A percentile compares a stretch with the other conserved stretches of the same genome.
Evolutionary conservation across 129 eudicot genomes (phyloP).

Genomic region (Smallanthus sonchifolius): DNA sequence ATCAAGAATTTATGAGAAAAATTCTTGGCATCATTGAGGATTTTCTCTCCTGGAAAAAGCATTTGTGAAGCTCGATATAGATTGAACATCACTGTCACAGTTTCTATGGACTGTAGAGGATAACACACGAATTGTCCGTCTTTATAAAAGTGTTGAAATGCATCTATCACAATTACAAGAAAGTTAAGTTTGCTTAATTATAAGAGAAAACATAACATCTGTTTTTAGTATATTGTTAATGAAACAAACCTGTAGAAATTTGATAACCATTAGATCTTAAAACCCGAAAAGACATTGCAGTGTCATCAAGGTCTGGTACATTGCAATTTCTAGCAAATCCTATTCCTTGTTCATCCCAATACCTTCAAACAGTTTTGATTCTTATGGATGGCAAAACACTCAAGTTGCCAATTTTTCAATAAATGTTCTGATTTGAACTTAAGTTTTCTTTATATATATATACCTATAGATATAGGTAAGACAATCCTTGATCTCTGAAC

Average conservation of each 20-base stretch:
- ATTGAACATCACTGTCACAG: slow-evolving; percentile 3
- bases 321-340: slow-evolving; percentile 4
- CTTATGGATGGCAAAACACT: too few species aligned
- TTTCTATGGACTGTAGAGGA: neutral
- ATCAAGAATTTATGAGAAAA: neutral
- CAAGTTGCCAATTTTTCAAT: too few species aligned
- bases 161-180: neutral
- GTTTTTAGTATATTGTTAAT: neutral
- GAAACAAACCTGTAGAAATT: slow-evolving; percentile 8
- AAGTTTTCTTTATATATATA: neutral
- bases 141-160: neutral
- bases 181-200: neutral
- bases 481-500: slow-evolving; percentile 3
- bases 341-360: slow-evolving; percentile 7
- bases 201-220: neutral
- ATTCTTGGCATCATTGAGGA: neutral
- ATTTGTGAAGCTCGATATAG: slow-evolving; percentile 14
- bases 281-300: slow-evolving; percentile 10
- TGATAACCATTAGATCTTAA: slow-evolving; percentile 12
- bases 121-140: neutral
- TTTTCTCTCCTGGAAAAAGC: slow-evolving; percentile 7
- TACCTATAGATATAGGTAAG: slow-evolving; percentile 10
- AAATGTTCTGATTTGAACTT: too few species aligned
- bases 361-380: neutral
- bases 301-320: slow-evolving; percentile 12